Conservation (phyloP, 192 early-diverging fungal genomes). For the Jimgerdemannia flammicorona region DNA sequence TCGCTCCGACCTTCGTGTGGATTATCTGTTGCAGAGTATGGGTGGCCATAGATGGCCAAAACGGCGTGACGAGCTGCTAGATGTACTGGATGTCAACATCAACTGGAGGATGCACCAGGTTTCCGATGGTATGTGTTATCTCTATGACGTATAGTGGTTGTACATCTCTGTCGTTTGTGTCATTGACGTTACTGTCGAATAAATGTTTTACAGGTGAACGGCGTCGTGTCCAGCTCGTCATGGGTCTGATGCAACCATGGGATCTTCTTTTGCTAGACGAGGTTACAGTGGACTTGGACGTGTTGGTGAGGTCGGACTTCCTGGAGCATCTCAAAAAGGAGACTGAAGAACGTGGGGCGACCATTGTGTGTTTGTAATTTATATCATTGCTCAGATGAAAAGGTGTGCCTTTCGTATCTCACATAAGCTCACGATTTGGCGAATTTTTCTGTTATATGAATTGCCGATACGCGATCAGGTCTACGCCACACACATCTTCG, state of each 20-base stretch:
- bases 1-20: slow-evolving; percentile 62
- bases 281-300: slow-evolving; percentile 79
- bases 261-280: slow-evolving; percentile 69
- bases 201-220: slow-evolving; percentile 22
- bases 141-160: neutral
- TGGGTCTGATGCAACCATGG: slow-evolving; percentile 70
- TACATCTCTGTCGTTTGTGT: slow-evolving; percentile 23
- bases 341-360: slow-evolving; percentile 53
- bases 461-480: slow-evolving; percentile 8
- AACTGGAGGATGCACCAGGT: slow-evolving; percentile 67
- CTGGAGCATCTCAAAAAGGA: slow-evolving; percentile 62
- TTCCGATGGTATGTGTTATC: slow-evolving; percentile 61
- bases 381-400: neutral
- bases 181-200: slow-evolving; percentile 11
- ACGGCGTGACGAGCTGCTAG: slow-evolving; percentile 51
- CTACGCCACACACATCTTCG: slow-evolving; percentile 84
- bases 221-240: slow-evolving; percentile 67
- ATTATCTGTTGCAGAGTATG: slow-evolving; percentile 58
- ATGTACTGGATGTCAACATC: slow-evolving; percentile 66
- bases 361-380: slow-evolving; percentile 44
- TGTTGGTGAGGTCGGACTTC: slow-evolving; percentile 67
- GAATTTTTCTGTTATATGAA: neutral
- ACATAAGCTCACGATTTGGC: neutral
- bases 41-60: slow-evolving; percentile 60
- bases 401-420: neutral